A percentile compares a stretch with the other conserved stretches of the same genome.
Evolutionary conservation across 345 rosid genomes (phyloP).

Genomic region (Linum trigynum): DNA sequence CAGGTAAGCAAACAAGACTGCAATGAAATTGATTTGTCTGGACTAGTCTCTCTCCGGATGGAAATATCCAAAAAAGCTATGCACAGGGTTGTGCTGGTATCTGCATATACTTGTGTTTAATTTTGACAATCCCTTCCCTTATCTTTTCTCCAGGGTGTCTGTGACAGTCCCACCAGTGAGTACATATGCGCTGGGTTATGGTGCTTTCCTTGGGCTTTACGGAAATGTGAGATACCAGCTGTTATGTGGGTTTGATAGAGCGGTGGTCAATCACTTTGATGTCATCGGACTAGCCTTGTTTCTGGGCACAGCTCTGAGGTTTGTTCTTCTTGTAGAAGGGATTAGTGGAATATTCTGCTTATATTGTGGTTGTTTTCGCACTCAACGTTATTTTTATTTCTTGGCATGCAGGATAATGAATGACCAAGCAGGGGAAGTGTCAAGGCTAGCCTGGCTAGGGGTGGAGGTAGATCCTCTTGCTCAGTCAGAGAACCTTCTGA

Average conservation of each 20-base stretch:
- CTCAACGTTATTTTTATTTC: neutral
- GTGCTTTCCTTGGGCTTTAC: constrained; percentile 83
- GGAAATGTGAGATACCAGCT: constrained; percentile 82
- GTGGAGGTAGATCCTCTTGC: constrained; percentile 77
- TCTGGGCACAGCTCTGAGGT: constrained; percentile 88
- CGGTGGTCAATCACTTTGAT: constrained; percentile 67
- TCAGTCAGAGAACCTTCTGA: constrained; percentile 57
- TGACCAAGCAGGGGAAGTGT: constrained; percentile 54
- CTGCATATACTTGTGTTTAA: neutral
- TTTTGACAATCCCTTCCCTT: neutral
- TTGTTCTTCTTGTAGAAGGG: constrained; percentile 8
- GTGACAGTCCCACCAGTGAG: constrained; percentile 67
- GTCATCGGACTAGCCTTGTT: constrained; percentile 86
- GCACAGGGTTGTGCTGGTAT: neutral
- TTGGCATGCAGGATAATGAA: constrained; percentile 53
- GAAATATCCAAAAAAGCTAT: neutral
- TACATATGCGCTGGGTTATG: constrained; percentile 66
- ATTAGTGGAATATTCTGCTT: neutral
- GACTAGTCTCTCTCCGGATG: neutral
- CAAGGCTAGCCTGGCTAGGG: constrained; percentile 82
- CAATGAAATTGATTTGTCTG: neutral
- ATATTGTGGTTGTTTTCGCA: neutral
- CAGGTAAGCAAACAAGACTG: constrained; percentile 35
- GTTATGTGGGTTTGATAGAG: constrained; percentile 68
- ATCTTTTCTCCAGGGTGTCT: constrained; percentile 46